These are phyloP conservation scores for Bolboschoenus planiculmis DNA, from an alignment of 176 grass and related monocot genomes.

Conservation along the genomic window DNA sequence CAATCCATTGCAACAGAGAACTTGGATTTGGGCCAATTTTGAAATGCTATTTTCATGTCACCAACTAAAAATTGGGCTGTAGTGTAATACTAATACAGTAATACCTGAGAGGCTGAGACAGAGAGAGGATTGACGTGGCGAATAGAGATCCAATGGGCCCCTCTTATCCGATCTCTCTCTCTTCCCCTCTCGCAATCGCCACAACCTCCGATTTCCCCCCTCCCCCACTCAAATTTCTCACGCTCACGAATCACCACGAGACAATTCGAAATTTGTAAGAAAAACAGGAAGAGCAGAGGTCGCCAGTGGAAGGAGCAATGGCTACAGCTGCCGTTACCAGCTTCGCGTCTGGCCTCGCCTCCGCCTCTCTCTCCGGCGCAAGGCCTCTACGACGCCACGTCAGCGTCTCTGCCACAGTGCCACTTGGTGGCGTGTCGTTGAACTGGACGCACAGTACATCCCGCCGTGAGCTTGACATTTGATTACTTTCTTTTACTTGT, in stretches of 20 bases:
- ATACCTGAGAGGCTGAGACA: background rate
- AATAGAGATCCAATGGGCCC: background rate
- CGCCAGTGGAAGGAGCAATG: background rate
- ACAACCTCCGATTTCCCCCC: conserved; percentile 12
- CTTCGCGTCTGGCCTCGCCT: conserved; percentile 3
- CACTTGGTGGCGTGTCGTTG: conserved; percentile 10
- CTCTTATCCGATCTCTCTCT: conserved; percentile 17
- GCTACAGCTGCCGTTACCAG: conserved; percentile 15
- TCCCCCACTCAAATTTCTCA: background rate
- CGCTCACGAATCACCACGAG: background rate
- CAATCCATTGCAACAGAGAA: background rate
- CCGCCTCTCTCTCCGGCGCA: background rate
- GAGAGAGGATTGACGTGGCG: background rate
- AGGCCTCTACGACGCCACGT: background rate
- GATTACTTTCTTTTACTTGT: background rate
- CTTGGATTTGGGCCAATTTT: background rate
- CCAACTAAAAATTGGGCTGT: background rate
- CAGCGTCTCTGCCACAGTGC: background rate
- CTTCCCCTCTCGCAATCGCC: conserved; percentile 5
- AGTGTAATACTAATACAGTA: background rate
- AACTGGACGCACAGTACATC: background rate
- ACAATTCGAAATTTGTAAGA: background rate
- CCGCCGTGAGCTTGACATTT: background rate
- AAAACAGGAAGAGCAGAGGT: background rate
- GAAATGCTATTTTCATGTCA: background rate